Evolutionary conservation across 768 basidiomycete genomes (phyloP).

Genomic region (Leccinum boreale): DNA sequence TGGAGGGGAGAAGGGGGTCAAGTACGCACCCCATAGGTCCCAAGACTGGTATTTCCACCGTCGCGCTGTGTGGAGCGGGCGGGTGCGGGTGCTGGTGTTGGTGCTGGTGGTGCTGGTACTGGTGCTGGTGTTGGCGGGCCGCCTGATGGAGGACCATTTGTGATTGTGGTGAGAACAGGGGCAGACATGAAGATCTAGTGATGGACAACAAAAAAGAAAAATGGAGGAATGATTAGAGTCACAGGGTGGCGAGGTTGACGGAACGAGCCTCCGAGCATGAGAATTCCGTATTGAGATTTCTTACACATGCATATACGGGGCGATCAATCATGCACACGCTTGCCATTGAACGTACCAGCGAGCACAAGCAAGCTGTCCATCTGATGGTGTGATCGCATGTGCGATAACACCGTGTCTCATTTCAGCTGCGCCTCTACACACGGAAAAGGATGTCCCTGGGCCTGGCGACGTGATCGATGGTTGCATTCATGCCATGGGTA

Average conservation of each 20-base stretch:
- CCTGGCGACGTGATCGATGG: not conserved
- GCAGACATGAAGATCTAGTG: conserved; percentile 10
- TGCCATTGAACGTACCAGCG: too few species aligned
- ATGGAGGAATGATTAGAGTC: not conserved
- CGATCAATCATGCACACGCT: not conserved
- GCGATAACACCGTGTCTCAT: conserved; percentile 1
- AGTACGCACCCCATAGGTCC: conserved; percentile 64
- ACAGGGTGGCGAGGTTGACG: conserved; percentile 2
- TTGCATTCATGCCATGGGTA: not conserved
- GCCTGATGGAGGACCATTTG: too few species aligned
- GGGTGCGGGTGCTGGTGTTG: conserved; percentile 47
- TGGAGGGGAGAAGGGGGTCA: not conserved
- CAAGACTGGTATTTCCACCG: conserved; percentile 55
- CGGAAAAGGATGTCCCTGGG: not conserved
- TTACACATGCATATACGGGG: not conserved
- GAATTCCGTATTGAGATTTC: not conserved
- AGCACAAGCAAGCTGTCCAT: too few species aligned
- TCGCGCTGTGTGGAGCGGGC: conserved; percentile 50
- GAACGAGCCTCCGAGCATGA: not conserved
- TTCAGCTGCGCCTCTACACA: not conserved
- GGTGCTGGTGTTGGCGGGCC: not conserved
- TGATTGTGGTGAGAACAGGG: conserved; percentile 6
- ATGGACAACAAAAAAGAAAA: not conserved
- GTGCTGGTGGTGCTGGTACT: not conserved
- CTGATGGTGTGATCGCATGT: not conserved